These are phyloP conservation scores for Populus hybrid DNA, from an alignment of 441 rosid genomes.

Conservation along the genomic window DNA sequence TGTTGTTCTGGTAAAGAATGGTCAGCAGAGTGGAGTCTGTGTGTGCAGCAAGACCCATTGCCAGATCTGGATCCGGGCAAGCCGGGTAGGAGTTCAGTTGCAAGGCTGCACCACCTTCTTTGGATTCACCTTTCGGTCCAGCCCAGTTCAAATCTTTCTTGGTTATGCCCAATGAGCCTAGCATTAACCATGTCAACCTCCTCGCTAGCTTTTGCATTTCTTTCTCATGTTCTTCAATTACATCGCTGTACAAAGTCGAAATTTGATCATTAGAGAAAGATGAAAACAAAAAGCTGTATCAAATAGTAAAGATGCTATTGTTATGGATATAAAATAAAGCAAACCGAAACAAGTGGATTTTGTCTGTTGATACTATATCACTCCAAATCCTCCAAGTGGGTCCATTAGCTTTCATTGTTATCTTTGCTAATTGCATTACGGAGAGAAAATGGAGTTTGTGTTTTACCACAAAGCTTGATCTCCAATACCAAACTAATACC, in stretches of 20 bases:
- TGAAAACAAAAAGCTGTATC: neutral
- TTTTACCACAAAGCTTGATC: neutral
- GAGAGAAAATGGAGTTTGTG: slow-evolving; percentile 17
- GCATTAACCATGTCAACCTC: slow-evolving; percentile 58
- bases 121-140: slow-evolving; percentile 41
- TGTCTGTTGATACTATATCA: slow-evolving; percentile 8
- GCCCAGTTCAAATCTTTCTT: slow-evolving; percentile 61
- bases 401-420: slow-evolving; percentile 37
- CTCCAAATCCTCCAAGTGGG: slow-evolving; percentile 44
- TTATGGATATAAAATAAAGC: slow-evolving; percentile 27
- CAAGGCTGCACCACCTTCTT: slow-evolving; percentile 47
- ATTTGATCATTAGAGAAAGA: neutral
- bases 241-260: slow-evolving; percentile 34
- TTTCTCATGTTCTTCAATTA: slow-evolving; percentile 47
- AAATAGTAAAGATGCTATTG: slow-evolving; percentile 20
- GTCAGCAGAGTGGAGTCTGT: slow-evolving; percentile 86
- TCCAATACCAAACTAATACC: neutral
- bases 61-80: slow-evolving; percentile 82
- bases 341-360: slow-evolving; percentile 24
- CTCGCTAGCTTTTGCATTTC: slow-evolving; percentile 67
- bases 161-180: slow-evolving; percentile 63
- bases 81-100: slow-evolving; percentile 81
- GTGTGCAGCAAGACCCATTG: slow-evolving; percentile 93
- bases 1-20: slow-evolving; percentile 65
- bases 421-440: slow-evolving; percentile 36